Evolutionary conservation across 495 filamentous ascomycete genomes (phyloP).

Genomic region (Geopyxis carbonaria): DNA sequence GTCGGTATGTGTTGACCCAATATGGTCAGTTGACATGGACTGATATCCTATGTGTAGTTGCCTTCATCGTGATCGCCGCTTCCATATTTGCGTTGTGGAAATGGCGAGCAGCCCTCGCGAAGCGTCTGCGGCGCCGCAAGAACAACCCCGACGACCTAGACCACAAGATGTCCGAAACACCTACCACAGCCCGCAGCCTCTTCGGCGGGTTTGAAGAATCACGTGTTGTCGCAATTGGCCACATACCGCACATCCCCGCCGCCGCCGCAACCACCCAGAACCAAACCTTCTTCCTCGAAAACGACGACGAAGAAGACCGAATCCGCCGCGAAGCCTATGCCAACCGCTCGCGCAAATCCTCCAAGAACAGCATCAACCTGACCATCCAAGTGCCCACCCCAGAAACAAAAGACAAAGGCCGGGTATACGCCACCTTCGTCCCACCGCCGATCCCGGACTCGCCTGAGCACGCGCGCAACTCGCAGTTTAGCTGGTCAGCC

Average conservation of each 20-base stretch:
- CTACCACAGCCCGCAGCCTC: constrained; percentile 7
- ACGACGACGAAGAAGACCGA: not conserved
- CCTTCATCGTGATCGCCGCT: constrained; percentile 7
- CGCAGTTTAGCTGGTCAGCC: constrained; percentile 8
- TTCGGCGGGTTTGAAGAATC: no score
- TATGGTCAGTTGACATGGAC: not conserved
- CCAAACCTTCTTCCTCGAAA: constrained; percentile 12
- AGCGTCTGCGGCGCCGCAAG: constrained; percentile 1
- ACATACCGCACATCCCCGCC: not conserved
- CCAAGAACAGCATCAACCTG: not conserved
- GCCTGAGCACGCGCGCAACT: constrained; percentile 7
- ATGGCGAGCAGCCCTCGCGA: constrained; percentile 5
- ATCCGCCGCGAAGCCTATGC: no score
- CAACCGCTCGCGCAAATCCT: no score
- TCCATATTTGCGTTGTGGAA: constrained; percentile 14
- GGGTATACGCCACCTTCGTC: constrained; percentile 9
- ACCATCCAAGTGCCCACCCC: constrained; percentile 15
- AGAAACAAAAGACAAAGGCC: no score
- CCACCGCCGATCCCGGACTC: constrained; percentile 15
- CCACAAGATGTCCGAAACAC: constrained; percentile 1
- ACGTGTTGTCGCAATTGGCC: not conserved
- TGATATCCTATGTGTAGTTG: not conserved
- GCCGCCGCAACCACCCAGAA: constrained; percentile 1
- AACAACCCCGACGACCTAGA: constrained; percentile 5
- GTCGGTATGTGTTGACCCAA: constrained; percentile 5